Base-by-base conservation (phyloP, 306 rosid genomes). In the Oemleria cerasiformis region DNA sequence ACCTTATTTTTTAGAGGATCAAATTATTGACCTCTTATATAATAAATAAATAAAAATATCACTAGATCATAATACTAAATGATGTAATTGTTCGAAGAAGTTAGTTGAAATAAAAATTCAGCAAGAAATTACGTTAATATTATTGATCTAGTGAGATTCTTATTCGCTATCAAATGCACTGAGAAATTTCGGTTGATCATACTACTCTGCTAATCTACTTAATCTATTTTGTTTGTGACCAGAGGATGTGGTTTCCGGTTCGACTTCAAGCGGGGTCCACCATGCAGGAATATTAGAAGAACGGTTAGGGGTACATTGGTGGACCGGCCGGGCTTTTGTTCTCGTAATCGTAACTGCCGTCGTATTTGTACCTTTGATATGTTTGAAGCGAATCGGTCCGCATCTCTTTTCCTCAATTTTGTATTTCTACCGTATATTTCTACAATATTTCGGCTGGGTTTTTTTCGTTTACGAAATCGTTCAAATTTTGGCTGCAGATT, bases 231-330 rank as follows among this genome's bases (percentile, higher is more conserved):
- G 16, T 15, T 45, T 58, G 57, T 70, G 68, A 51, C 16, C 70
- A 68, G 80, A 63, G 50, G 80, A 78, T 75, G 78, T 78, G 55
- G 78, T 82, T 45, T 78, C 79, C 1, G 86, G 86, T 14, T 43
- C 83, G 25, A 49, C 76, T 8, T 64, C 76, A 4, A 67, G 67
- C 9, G 86, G 83, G 19, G 73, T 62, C 63, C 83, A 67, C 65
- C 80, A 82, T 62, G 34, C 75, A 0, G 86, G 86, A 47, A 71
- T 82, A 43, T 44, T 82, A 8, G 78, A 78, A 75, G 78, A 72
- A 48, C 71, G 83, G 73, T 82, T 62, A 48, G 81, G 81, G 45
- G 83, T 71, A 36, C 78, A 78, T 17, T 82, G 86, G 86, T 82
- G 86, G 83, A 82, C 71, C 15, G 73, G 76, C 5, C 78, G 83